These are phyloP conservation scores for Beta vulgaris DNA, from an alignment of 148 eudicot species.

Conservation along the genomic window DNA sequence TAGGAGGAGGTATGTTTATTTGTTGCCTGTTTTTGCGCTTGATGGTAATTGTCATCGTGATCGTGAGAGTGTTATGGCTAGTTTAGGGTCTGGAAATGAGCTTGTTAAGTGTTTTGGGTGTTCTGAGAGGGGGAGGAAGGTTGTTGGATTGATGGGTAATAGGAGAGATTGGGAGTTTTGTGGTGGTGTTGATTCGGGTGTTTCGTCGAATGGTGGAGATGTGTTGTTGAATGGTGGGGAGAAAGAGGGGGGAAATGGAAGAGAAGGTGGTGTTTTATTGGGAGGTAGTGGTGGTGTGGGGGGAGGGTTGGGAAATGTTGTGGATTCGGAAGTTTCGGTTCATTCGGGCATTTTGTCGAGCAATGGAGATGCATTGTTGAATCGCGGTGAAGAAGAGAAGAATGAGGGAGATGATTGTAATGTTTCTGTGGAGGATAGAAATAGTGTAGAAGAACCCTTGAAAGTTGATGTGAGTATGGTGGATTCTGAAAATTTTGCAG, in stretches of 20 bases:
- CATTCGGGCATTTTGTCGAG: slow-evolving; percentile 41
- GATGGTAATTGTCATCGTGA: slow-evolving; percentile 70
- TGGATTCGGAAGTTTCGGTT: slow-evolving; percentile 12
- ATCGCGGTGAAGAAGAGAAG: slow-evolving; percentile 5
- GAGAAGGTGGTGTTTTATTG: background rate
- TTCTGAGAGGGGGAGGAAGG: slow-evolving; percentile 86
- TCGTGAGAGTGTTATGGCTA: slow-evolving; percentile 87
- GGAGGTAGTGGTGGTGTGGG: slow-evolving; percentile 2
- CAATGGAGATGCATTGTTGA: slow-evolving; percentile 22
- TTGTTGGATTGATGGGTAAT: slow-evolving; percentile 70
- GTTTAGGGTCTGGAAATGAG: slow-evolving; percentile 70
- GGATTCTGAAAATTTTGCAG: too few relatives aligned
- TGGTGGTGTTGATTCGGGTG: slow-evolving; percentile 11
- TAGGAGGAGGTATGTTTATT: slow-evolving; percentile 76
- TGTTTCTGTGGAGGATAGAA: background rate
- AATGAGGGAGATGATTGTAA: background rate
- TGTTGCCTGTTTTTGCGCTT: slow-evolving; percentile 83
- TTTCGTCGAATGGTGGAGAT: slow-evolving; percentile 23
- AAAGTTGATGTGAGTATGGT: slow-evolving; percentile 12
- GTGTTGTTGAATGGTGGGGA: slow-evolving; percentile 1
- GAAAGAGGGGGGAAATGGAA: background rate
- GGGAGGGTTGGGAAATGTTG: too few relatives aligned
- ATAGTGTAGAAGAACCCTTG: too few relatives aligned
- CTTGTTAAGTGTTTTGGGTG: slow-evolving; percentile 74
- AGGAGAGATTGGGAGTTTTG: slow-evolving; percentile 12